phyloP scores from a whole-genome alignment of 768 basidiomycete genomes.

The Phlegmacium glaucopus region DNA sequence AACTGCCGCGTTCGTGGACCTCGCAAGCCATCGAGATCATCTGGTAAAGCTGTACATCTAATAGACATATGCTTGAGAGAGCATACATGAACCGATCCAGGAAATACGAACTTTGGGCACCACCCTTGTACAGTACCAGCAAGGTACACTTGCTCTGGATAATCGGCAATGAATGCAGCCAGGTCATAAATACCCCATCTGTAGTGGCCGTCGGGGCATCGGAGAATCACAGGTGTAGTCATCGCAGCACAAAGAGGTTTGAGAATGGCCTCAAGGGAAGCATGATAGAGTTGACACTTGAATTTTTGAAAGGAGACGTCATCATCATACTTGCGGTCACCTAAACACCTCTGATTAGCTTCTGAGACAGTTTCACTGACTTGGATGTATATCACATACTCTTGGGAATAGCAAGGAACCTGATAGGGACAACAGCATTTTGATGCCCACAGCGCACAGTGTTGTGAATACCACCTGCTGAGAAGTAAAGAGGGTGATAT shows the following conservation, averaged over 20 bases:
- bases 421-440: neutral
- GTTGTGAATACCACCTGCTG: constrained; percentile 11
- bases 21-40: constrained; percentile 20
- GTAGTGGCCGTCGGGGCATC: constrained; percentile 29
- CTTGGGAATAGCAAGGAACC: constrained; percentile 5
- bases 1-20: constrained; percentile 15
- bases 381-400: neutral
- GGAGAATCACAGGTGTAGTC: constrained; percentile 20
- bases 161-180: constrained; percentile 33
- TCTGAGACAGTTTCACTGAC: neutral
- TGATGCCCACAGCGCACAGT: constrained; percentile 4
- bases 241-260: constrained; percentile 21
- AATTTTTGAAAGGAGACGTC: constrained; percentile 23
- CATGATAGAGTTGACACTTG: constrained; percentile 26
- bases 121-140: constrained; percentile 30
- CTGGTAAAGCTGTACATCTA: constrained; percentile 21
- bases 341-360: neutral
- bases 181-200: constrained; percentile 24
- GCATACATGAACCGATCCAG: neutral
- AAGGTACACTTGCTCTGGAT: constrained; percentile 26
- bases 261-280: constrained; percentile 20
- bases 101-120: constrained; percentile 25
- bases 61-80: too few species aligned
- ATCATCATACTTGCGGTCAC: constrained; percentile 7
- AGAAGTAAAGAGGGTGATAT: constrained; percentile 12